Percentiles rank a stretch among this genome's conserved stretches.
Evolutionary conservation across 2,329 filamentous ascomycete genomes (phyloP).

Genomic region (Alternaria longipes): DNA sequence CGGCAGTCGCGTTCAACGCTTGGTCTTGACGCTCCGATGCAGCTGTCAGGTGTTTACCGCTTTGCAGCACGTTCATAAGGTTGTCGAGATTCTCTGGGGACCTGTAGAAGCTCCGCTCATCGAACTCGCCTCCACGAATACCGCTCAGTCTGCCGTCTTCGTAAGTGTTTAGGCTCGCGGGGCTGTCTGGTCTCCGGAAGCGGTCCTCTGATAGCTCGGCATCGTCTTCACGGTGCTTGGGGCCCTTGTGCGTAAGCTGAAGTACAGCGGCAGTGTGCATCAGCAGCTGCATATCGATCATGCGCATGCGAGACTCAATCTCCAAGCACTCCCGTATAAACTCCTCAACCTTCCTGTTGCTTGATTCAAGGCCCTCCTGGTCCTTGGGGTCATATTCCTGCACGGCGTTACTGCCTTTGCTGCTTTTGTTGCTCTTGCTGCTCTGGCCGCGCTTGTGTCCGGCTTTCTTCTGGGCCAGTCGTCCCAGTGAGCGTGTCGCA

Average conservation of each 20-base stretch:
- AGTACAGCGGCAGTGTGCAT: conserved; percentile 93
- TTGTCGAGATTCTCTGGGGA: conserved; percentile 72
- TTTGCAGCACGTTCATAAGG: conserved; percentile 50
- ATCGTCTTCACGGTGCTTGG: conserved; percentile 66
- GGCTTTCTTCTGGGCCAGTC: conserved; percentile 73
- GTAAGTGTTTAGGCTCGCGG: conserved; percentile 78
- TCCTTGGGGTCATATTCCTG: conserved; percentile 57
- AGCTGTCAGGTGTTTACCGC: conserved; percentile 44
- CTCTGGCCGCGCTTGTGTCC: conserved; percentile 61
- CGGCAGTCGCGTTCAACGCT: conserved; percentile 69
- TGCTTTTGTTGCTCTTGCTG: conserved; percentile 61
- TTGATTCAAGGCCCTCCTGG: conserved; percentile 77
- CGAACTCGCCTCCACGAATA: conserved; percentile 70
- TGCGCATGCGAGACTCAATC: conserved; percentile 78
- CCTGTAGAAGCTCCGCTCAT: conserved; percentile 78
- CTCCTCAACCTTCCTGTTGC: conserved; percentile 84
- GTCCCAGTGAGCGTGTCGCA: conserved; percentile 85
- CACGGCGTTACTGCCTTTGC: conserved; percentile 54
- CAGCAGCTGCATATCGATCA: conserved; percentile 77
- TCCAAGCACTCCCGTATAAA: conserved; percentile 81
- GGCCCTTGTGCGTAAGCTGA: conserved; percentile 83
- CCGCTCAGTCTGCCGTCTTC: conserved; percentile 64
- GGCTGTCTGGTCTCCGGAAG: conserved; percentile 70
- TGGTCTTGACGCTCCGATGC: conserved; percentile 52
- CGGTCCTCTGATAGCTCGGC: conserved; percentile 50